Conservation (phyloP, 345 rosid species). For the Pugionium cornutum region DNA sequence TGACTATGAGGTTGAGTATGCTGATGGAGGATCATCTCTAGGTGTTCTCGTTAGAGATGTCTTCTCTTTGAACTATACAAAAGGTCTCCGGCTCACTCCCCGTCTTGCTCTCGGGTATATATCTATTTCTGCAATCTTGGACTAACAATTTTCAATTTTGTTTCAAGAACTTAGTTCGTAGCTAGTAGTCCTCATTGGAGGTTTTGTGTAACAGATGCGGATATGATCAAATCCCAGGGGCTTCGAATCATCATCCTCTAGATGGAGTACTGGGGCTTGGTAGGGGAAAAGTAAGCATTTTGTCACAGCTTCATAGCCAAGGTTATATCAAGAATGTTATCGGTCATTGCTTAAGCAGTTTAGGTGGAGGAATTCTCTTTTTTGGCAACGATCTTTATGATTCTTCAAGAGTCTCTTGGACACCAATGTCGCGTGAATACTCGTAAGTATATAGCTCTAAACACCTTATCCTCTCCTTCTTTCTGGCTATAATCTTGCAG, state of each 20-base stretch:
- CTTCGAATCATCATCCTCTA: constrained; percentile 67
- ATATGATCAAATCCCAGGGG: constrained; percentile 73
- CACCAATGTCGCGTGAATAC: constrained; percentile 66
- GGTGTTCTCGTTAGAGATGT: constrained; percentile 86
- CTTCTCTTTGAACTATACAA: constrained; percentile 63
- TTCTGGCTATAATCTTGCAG: constrained; percentile 4
- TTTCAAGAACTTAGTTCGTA: constrained; percentile 3
- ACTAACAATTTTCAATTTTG: neutral
- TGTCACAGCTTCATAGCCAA: constrained; percentile 73
- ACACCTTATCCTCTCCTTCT: neutral
- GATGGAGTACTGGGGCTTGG: constrained; percentile 99
- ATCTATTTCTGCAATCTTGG: neutral
- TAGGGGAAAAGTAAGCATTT: constrained; percentile 73
- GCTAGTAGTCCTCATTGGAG: constrained; percentile 16
- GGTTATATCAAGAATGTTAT: constrained; percentile 67
- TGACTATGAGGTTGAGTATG: constrained; percentile 88
- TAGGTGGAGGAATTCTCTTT: constrained; percentile 90
- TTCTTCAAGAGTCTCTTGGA: constrained; percentile 69
- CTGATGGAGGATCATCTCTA: constrained; percentile 88
- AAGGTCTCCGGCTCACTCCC: constrained; percentile 55
- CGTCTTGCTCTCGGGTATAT: constrained; percentile 77
- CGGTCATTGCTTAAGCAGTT: constrained; percentile 81
- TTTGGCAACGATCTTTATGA: constrained; percentile 79
- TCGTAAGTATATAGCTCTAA: constrained; percentile 38
- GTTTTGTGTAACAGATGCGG: constrained; percentile 64